Base-by-base conservation (phyloP, 495 filamentous ascomycete genomes). In the Thermochaetoides thermophila region DNA sequence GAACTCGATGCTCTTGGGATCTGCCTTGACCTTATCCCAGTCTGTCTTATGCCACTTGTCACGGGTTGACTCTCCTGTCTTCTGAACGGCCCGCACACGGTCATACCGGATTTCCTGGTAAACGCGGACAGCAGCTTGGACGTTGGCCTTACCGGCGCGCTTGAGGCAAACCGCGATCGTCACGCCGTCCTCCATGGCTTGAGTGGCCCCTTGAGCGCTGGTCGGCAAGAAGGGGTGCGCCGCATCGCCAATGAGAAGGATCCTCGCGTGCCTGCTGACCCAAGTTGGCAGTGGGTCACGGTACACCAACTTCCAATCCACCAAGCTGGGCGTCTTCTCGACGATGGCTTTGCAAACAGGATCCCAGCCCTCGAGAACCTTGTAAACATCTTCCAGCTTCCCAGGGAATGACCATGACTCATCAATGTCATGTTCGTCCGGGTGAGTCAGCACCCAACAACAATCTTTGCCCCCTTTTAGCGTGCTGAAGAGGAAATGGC, bases 301-400 rank as follows among this genome's bases (percentile, higher is more conserved):
- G 33, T 74, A 80, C 3, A 78, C 65, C n/a, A 79, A 48, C 43
- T 78, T 77, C 69, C 71, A 78, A 37, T 79, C 71, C 0, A 79
- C 67, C 1, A 77, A 42, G 19, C 61, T 52, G 2, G 73, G 75
- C 8, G 74, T 75, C 37, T 71, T 73, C 18, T 65, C 63, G 1
- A 78, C 59, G 25, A 79, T 69, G 10, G 62, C 62, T 4, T 55
- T 63, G 53, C 65, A 68, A 29, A 68, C 46, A 0, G 69, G 69
- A 37, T 77, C 72, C 73, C 74, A 79, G 15, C 62, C 68, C 31
- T 74, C 64, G 14, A 74, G 50, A 7, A 71, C 69, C 43, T 74
- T 61, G 42, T 61, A 61, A 1, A 72, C 69, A 29, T 76, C 72
- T 22, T 63, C 61, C 7, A 73, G 52, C 27, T 69, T 64, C 7